A percentile compares a stretch with the other conserved stretches of the same genome.
phyloP scores from a whole-genome alignment of 1,139 yeast genomes.

The Sugiyamaella japonica region DNA sequence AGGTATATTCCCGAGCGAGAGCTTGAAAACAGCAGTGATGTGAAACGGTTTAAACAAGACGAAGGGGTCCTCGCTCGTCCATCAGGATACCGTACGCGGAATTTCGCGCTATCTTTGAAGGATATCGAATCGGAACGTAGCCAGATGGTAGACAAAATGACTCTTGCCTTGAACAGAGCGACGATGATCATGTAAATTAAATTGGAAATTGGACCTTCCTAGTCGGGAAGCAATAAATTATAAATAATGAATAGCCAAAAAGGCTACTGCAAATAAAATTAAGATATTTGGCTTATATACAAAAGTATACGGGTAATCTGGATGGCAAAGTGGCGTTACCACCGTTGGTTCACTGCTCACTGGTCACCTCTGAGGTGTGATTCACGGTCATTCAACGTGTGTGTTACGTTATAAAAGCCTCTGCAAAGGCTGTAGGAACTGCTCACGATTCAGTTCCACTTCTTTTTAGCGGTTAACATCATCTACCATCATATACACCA shows the following conservation, averaged over 20 bases:
- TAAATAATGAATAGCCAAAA: too few relatives aligned
- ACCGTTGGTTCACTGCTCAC: too few relatives aligned
- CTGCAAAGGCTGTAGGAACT: too few relatives aligned
- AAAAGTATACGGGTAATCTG: not conserved
- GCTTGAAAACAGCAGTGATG: constrained; percentile 16
- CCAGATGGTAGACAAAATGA: constrained; percentile 19
- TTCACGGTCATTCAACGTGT: too few relatives aligned
- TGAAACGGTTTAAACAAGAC: constrained; percentile 15
- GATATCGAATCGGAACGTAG: constrained; percentile 27
- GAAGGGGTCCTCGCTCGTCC: not conserved
- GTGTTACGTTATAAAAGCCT: too few relatives aligned
- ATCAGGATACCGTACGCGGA: constrained; percentile 21
- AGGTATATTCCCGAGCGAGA: constrained; percentile 22
- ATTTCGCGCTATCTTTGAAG: constrained; percentile 25
- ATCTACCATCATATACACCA: constrained; percentile 17
- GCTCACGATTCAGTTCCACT: too few relatives aligned
- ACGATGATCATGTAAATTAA: constrained; percentile 12
- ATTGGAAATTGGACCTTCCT: not conserved
- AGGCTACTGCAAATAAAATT: not conserved
- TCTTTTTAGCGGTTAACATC: not conserved
- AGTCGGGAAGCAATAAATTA: not conserved
- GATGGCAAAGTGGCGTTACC: too few relatives aligned
- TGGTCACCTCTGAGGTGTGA: too few relatives aligned
- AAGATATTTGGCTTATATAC: too few relatives aligned
- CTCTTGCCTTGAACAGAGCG: not conserved